Evolutionary conservation across 495 filamentous ascomycete genomes (phyloP).

Genomic region (Lophiostoma macrostomum): DNA sequence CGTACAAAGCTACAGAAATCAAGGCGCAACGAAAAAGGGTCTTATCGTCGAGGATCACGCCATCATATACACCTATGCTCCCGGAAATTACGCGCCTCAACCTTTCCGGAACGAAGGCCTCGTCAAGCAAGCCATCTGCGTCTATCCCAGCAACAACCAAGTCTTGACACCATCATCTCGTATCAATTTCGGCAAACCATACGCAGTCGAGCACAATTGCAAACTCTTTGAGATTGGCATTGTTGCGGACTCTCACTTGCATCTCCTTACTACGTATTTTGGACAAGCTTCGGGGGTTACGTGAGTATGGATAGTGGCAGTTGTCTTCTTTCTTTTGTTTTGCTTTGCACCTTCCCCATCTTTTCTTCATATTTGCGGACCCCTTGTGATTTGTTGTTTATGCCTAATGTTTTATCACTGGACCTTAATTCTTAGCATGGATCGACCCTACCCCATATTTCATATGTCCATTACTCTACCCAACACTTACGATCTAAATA

Average conservation of each 20-base stretch:
- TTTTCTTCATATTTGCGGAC: no score
- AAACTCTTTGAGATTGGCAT: conserved; percentile 39
- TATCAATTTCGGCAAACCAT: conserved; percentile 49
- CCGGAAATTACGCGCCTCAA: not conserved
- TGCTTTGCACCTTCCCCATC: no score
- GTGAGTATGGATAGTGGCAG: no score
- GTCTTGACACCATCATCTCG: conserved; percentile 44
- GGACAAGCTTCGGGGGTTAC: not conserved
- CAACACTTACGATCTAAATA: no score
- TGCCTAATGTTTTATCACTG: no score
- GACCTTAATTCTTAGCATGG: no score
- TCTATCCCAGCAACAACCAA: conserved; percentile 6
- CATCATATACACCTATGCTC: conserved; percentile 28
- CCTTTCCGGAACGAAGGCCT: conserved; percentile 16
- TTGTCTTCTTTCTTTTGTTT: no score
- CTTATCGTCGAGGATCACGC: conserved; percentile 29
- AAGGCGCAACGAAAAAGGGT: conserved; percentile 30
- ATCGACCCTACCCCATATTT: no score
- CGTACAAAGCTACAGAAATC: conserved; percentile 30
- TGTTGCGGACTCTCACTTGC: conserved; percentile 34
- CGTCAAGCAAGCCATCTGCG: conserved; percentile 23
- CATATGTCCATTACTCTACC: no score
- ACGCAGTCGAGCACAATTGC: conserved; percentile 38
- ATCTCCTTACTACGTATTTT: conserved; percentile 39
- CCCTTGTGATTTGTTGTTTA: no score